Evolutionary conservation across 1,139 yeast genomes (phyloP).

Genomic region (Scheffersomyces stambukii): DNA sequence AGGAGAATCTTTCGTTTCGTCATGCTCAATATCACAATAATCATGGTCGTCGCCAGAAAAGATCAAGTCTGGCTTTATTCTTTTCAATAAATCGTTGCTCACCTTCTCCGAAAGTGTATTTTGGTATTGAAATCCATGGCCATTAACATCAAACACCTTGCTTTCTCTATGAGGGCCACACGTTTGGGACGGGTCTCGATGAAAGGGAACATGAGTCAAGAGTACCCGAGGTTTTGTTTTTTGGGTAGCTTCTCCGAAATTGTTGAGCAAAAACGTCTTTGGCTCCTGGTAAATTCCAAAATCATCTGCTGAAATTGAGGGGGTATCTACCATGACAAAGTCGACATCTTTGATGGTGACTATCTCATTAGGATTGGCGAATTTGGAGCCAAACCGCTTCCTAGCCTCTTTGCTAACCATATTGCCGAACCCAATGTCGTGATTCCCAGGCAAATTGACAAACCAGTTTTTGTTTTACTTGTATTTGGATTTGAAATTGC

Average conservation of each 20-base stretch:
- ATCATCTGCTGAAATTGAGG: slow-evolving; percentile 35
- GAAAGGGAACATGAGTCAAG: slow-evolving; percentile 49
- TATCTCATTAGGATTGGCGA: slow-evolving; percentile 38
- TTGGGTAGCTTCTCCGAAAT: slow-evolving; percentile 9
- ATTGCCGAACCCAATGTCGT: slow-evolving; percentile 54
- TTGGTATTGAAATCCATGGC: slow-evolving; percentile 51
- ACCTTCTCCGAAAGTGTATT: slow-evolving; percentile 50
- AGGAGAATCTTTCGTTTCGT: too few species aligned
- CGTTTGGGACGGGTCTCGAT: slow-evolving; percentile 26
- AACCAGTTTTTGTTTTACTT: slow-evolving; percentile 3
- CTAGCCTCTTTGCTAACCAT: slow-evolving; percentile 38
- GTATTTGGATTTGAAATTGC: too few species aligned
- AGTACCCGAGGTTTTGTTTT: slow-evolving; percentile 32
- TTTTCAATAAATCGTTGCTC: slow-evolving; percentile 52
- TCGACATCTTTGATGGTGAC: slow-evolving; percentile 36
- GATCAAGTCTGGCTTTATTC: slow-evolving; percentile 60
- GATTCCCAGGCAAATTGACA: slow-evolving; percentile 48
- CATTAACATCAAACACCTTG: slow-evolving; percentile 16
- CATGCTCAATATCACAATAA: slow-evolving; percentile 47
- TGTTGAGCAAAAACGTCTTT: slow-evolving; percentile 24
- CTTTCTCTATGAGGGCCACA: slow-evolving; percentile 49
- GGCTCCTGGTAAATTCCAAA: slow-evolving; percentile 24
- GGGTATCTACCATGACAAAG: slow-evolving; percentile 41
- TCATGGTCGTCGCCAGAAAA: slow-evolving; percentile 98
- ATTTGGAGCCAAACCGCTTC: slow-evolving; percentile 32